phyloP scores from a whole-genome alignment of 805 yeast species.

The Myxozyma udenii region DNA sequence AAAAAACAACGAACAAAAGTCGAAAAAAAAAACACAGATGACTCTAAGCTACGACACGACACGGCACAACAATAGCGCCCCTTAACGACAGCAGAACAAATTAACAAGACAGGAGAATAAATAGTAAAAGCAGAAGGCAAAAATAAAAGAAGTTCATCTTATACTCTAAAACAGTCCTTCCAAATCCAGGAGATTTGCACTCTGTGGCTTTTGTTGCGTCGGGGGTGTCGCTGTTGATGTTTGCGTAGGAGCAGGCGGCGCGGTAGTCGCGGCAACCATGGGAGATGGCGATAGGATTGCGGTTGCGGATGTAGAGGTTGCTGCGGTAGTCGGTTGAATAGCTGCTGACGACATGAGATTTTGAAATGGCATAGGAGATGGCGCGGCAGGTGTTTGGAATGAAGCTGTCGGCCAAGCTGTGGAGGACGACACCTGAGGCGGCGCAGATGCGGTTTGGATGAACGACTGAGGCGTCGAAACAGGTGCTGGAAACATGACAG shows the following conservation, averaged over 20 bases:
- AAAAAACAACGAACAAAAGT: too few relatives aligned
- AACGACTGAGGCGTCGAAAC: neutral
- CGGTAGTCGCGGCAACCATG: neutral
- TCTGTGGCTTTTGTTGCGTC: neutral
- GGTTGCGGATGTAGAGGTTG: neutral
- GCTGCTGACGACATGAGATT: neutral
- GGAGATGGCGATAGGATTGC: neutral
- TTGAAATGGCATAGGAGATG: neutral
- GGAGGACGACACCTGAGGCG: neutral
- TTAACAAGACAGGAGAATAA: too few relatives aligned
- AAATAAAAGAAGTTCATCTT: too few relatives aligned
- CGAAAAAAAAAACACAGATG: too few relatives aligned
- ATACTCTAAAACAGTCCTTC: slow-evolving; percentile 21
- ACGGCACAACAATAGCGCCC: too few relatives aligned
- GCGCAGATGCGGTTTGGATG: neutral
- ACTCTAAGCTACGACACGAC: too few relatives aligned
- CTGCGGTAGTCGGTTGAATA: neutral
- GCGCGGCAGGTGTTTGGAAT: neutral
- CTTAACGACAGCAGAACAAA: too few relatives aligned
- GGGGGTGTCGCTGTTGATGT: slow-evolving; percentile 8
- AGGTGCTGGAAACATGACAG: neutral
- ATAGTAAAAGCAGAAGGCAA: too few relatives aligned
- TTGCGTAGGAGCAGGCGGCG: slow-evolving; percentile 6
- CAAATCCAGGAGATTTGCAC: slow-evolving; percentile 17
- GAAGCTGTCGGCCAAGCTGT: too few relatives aligned